These are phyloP conservation scores for Lachnellula cervina DNA, from an alignment of 2,329 filamentous ascomycete species.

Conservation along the genomic window DNA sequence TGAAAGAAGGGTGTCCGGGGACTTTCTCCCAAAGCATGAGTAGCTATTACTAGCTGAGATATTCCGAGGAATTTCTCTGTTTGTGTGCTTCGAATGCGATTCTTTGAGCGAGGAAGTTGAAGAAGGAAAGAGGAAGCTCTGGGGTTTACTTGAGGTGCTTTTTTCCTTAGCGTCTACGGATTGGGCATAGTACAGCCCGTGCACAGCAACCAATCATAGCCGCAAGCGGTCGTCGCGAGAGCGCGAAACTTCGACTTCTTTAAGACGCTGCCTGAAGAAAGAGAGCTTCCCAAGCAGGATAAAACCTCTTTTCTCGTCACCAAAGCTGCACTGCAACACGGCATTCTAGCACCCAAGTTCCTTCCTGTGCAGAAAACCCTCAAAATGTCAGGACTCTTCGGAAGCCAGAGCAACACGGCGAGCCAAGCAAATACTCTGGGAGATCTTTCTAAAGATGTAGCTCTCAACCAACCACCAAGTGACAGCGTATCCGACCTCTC, in stretches of 20 bases:
- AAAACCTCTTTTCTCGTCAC: not conserved
- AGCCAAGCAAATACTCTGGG: constrained; percentile 69
- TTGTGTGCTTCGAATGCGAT: constrained; percentile 99
- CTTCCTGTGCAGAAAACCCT: not conserved
- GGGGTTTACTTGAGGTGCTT: constrained; percentile 13
- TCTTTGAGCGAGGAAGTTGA: constrained; percentile 93
- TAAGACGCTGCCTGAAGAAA: constrained; percentile 9
- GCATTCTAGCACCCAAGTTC: not conserved
- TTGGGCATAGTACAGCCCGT: not conserved
- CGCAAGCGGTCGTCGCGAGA: constrained; percentile 5
- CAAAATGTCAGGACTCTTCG: constrained; percentile 62
- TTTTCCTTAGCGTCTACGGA: not conserved
- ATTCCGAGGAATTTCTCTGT: constrained; percentile 57
- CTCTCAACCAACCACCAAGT: constrained; percentile 71
- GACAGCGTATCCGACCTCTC: constrained; percentile 85
- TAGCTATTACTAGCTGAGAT: constrained; percentile 35
- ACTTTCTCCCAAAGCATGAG: constrained; percentile 98
- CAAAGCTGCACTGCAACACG: constrained; percentile 1
- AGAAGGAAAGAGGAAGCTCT: constrained; percentile 32
- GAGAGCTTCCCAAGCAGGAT: not conserved
- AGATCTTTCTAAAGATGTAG: constrained; percentile 85
- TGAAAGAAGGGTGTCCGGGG: constrained; percentile 78
- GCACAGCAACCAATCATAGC: not conserved
- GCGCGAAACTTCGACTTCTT: constrained; percentile 7
- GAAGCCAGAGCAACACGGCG: constrained; percentile 42